These are phyloP conservation scores for Kazachstania viticola DNA, from an alignment of 805 yeast genomes.

Conservation along the genomic window DNA sequence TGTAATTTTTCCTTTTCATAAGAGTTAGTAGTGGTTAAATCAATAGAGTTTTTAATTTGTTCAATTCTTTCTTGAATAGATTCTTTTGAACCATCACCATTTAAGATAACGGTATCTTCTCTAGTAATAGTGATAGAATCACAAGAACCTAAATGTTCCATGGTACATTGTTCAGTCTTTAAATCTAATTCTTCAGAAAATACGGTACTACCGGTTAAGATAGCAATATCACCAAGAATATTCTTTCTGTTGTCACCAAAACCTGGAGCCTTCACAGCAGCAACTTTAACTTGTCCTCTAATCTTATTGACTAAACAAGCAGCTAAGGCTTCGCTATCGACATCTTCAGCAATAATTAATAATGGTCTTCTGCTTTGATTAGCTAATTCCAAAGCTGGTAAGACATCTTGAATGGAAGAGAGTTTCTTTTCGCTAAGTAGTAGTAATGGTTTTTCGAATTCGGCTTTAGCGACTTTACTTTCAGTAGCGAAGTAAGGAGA, in stretches of 20 bases:
- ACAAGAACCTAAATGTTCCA: constrained; percentile 81
- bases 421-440: constrained; percentile 88
- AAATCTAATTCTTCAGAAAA: constrained; percentile 85
- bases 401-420: constrained; percentile 77
- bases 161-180: constrained; percentile 89
- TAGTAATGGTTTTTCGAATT: constrained; percentile 85
- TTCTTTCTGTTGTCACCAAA: constrained; percentile 98
- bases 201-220: constrained; percentile 82
- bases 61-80: constrained; percentile 78
- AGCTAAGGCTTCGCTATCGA: constrained; percentile 97
- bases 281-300: constrained; percentile 96
- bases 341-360: constrained; percentile 86
- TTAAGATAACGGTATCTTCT: constrained; percentile 88
- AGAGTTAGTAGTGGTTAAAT: constrained; percentile 59
- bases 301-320: constrained; percentile 95
- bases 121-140: constrained; percentile 88
- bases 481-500: constrained; percentile 95
- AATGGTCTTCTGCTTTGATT: constrained; percentile 90
- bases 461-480: constrained; percentile 85
- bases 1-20: constrained; percentile 95
- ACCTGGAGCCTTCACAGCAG: constrained; percentile 97
- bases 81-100: constrained; percentile 84
- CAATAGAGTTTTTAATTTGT: constrained; percentile 77
- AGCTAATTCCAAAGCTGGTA: constrained; percentile 88
- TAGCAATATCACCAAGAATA: constrained; percentile 90